phyloP scores from a whole-genome alignment of 192 early-diverging fungal genomes.

The Pecoramyces ruminantium region DNA sequence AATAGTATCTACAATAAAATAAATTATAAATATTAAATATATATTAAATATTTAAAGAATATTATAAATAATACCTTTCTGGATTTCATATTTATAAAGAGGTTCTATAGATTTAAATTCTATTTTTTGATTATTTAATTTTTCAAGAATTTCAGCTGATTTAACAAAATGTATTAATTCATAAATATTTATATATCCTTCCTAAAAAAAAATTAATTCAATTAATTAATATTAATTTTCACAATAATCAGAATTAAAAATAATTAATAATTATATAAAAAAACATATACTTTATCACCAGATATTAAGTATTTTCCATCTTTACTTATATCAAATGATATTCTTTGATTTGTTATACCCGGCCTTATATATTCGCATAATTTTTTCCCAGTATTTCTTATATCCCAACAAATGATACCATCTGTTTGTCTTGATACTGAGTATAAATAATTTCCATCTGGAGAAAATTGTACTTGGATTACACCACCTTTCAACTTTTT shows the following conservation, averaged over 20 bases:
- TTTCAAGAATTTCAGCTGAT: not conserved
- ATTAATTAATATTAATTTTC: not conserved
- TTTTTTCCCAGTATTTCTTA: slow-evolving; percentile 51
- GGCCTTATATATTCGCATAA: slow-evolving; percentile 24
- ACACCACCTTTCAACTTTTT: slow-evolving; percentile 3
- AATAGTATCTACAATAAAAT: slow-evolving; percentile 24
- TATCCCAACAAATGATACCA: slow-evolving; percentile 60
- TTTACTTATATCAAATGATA: slow-evolving; percentile 49
- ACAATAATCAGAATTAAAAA: no score
- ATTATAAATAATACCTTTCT: not conserved
- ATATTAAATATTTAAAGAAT: slow-evolving; percentile 1
- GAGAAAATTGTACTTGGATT: slow-evolving; percentile 45
- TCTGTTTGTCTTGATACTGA: slow-evolving; percentile 40
- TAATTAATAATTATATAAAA: no score
- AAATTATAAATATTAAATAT: slow-evolving; percentile 5
- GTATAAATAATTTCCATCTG: slow-evolving; percentile 43
- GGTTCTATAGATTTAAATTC: not conserved
- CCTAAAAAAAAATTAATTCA: slow-evolving; percentile 7
- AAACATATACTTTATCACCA: slow-evolving; percentile 37
- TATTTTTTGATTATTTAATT: not conserved
- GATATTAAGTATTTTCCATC: slow-evolving; percentile 35
- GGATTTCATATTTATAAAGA: not conserved
- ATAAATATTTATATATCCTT: slow-evolving; percentile 17
- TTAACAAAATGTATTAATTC: not conserved
- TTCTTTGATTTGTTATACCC: slow-evolving; percentile 51